Conservation (phyloP, 495 filamentous ascomycete genomes). For the Penicillium desertorum region DNA sequence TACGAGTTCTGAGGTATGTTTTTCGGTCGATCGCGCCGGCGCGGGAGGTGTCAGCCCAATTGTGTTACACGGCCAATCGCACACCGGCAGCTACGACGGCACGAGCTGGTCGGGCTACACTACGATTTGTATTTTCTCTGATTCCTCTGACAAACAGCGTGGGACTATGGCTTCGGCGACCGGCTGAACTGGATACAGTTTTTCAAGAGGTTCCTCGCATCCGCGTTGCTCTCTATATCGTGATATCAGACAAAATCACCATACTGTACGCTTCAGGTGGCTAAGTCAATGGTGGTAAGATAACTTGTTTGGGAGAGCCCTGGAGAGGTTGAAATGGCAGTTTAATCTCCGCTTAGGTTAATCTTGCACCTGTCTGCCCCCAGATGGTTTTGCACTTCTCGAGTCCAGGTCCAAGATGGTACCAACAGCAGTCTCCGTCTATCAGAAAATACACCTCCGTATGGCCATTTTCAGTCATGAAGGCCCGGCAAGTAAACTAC, state of each 20-base stretch:
- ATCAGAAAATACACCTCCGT: conserved; percentile 35
- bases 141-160: conserved; percentile 45
- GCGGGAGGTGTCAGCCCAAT: conserved; percentile 46
- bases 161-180: conserved; percentile 40
- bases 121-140: conserved; percentile 47
- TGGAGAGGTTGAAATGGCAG: too few relatives aligned
- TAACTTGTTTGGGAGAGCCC: too few relatives aligned
- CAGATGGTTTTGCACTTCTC: too few relatives aligned
- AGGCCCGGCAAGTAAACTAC: conserved; percentile 20
- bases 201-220: conserved; percentile 38
- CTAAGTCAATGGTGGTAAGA: too few relatives aligned
- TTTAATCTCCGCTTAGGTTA: too few relatives aligned
- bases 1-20: conserved; percentile 34
- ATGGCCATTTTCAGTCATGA: conserved; percentile 38
- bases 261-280: neutral
- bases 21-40: conserved; percentile 32
- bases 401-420: neutral
- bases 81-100: conserved; percentile 38
- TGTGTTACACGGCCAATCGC: conserved; percentile 48
- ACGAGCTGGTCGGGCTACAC: conserved; percentile 53
- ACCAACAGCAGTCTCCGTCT: conserved; percentile 5
- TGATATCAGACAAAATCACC: conserved; percentile 23
- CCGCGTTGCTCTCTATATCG: conserved; percentile 44
- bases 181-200: conserved; percentile 41
- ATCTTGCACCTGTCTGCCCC: too few relatives aligned